Base-by-base conservation (phyloP, 2,329 filamentous ascomycete genomes). In the Pyrenochaeta sp. region DNA sequence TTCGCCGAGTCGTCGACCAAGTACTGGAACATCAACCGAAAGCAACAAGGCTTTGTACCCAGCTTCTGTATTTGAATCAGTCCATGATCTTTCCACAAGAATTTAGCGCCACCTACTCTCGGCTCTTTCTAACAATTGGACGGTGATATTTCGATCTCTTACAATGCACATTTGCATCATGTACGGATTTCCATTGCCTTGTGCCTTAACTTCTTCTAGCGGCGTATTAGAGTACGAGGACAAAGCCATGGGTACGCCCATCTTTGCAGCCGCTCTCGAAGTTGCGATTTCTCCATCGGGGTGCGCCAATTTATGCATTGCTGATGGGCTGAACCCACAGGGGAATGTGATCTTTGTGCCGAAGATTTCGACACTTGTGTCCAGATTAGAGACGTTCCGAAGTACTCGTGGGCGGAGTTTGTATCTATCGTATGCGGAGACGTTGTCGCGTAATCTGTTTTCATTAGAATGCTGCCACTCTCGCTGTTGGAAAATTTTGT, bases 231-330 rank as follows among this genome's bases (percentile, higher is more conserved):
- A 3, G 2, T 15, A 31, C 7, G 86, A 88, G 49, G 80, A 84
- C 40, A 88, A 72, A 40, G 81, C 82, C 64, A 83, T 88, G 0
- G 86, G 85, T 0, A 89, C 75, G 1, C 76, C 74, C 1, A 85
- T 72, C 18, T 81, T 77, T 4, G 78, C 76, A 46, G 83, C 86
- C 1, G 81, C 83, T 14, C 75, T 70, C 0, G 85, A 83, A 0
- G 82, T 77, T 0, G 82, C 85, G 0, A 77, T 71, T 57, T 90
- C 86, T 13, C 78, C 81, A 53, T 87, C 82, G 0, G 74, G 64
- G 53, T 90, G 85, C 59, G 86, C 85, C 18, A 87, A 80, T 1
- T 72, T 72, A 53, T 89, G 85, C 1, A 87, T 83, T 1, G 86
- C 86, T 1, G 89, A 74, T 0, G 86, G 86, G 3, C 63, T 63